Base-by-base conservation (phyloP, 2,329 filamentous ascomycete species). In the Thermothelomyces thermophilus region DNA sequence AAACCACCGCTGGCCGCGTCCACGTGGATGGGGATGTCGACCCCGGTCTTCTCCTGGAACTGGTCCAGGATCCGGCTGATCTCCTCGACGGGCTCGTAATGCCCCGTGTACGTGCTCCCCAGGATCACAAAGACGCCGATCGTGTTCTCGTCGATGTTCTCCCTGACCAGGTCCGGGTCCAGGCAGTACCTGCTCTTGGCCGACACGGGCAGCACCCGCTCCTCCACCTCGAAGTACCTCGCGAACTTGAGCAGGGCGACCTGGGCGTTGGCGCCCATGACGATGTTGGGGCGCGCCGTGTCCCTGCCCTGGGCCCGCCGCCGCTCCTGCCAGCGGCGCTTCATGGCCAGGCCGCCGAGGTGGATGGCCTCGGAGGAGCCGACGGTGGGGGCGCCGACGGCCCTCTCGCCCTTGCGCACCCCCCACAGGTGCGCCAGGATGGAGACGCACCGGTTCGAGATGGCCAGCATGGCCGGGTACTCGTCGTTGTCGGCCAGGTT, bases 101-200 rank as follows among this genome's bases (percentile, higher is more conserved):
- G 82, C 0, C 84, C 84, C 0, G 84, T 88, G 57, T 87, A 88
- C 0, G 84, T 88, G 44, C 76, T 82, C 3, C 84, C 84, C 5
- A 88, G 61, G 46, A 87, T 87, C 0, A 84, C 80, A 60, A 86
- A 87, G 0, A 88, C 70, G n/a, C 84, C 84, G 57, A 88, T 87
- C 0, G 84, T 88, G 57, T 87, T 87, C 66, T 87, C 84, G 54
- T 88, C 83, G 30, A 87, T 74, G 55, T 84, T 83, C 58, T 86
- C 63, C 59, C 75, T 79, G 1, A 87, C 80, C 22, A 82, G 66
- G 3, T 79, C 71, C 0, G 83, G 79, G 56, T 87, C 82, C 7
- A 87, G 71, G 28, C 81, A 70, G 61, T 73, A 84, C 6, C 74
- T 70, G 50, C 79, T 83, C 62, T 79, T 75, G 56, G 76, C 72